Evolutionary conservation across 305 asterid genomes (phyloP).

Genomic region (Solanum chacoense): DNA sequence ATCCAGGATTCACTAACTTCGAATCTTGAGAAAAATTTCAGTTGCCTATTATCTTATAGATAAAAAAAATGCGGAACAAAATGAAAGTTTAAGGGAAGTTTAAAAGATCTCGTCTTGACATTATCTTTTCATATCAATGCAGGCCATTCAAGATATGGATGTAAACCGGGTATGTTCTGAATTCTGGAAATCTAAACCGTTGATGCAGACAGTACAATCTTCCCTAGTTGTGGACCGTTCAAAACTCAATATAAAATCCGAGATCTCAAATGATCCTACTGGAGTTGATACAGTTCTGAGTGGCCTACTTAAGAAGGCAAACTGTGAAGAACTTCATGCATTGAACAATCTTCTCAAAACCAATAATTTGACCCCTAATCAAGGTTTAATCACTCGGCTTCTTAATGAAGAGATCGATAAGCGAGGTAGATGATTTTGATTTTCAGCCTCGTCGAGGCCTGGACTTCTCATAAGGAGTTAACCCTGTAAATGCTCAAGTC

Average conservation of each 20-base stretch:
- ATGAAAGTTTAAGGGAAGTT: not conserved
- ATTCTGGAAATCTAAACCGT: conserved; percentile 81
- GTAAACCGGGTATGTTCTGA: conserved; percentile 39
- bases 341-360: conserved; percentile 27
- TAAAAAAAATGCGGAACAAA: not conserved
- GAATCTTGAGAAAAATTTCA: not conserved
- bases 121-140: conserved; percentile 5
- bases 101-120: not conserved
- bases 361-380: conserved; percentile 23
- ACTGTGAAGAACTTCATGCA: conserved; percentile 40
- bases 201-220: conserved; percentile 38
- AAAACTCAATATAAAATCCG: conserved; percentile 18
- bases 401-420: conserved; percentile 39
- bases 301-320: conserved; percentile 62
- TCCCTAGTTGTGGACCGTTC: conserved; percentile 14
- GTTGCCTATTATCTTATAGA: not conserved
- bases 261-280: conserved; percentile 18
- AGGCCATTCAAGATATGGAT: conserved; percentile 84
- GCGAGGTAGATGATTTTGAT: conserved; percentile 21
- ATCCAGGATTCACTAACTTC: not conserved
- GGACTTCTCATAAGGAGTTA: conserved; percentile 2
- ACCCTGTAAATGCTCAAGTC: conserved; percentile 6
- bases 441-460: conserved; percentile 2
- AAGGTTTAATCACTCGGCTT: conserved; percentile 27
- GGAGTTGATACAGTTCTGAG: conserved; percentile 25